Base-by-base conservation (phyloP, 2,329 filamentous ascomycete species). In the Xylariales sp. region DNA sequence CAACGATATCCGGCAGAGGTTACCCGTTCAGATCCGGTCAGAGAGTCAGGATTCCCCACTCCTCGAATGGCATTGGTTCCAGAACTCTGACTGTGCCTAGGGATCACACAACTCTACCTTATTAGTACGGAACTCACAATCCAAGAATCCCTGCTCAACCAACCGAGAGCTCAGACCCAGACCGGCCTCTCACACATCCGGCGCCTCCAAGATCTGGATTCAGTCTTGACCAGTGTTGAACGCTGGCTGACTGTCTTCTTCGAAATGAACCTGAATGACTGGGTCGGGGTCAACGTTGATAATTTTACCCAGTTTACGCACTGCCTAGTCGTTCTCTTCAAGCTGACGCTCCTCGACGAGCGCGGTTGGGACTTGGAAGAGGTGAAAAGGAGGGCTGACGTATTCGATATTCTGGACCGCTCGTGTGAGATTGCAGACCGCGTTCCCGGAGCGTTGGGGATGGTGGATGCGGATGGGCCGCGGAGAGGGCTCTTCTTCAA, bases 261-360 rank as follows among this genome's bases (percentile, higher is more conserved):
- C 11, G 44, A 28, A 14, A 46, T 51, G 45, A 44, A 51, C 4
- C 18, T 45, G 3, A 3, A 15, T 6, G 40, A 49, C 11, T 52
- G 49, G 47, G n/a, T 48, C 8, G 53, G 52, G 12, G 31, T 52
- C 21, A 46, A 35, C n/a, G 44, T 49, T 21, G 52, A 55, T 27
- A 24, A 39, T 6, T 54, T 55, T 43, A 34, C 51, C 1, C 55
- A 56, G 31, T 50, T 55, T 31, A 48, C 45, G 31, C 52, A 54
- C 38, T 50, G 46, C 41, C 22, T 55, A 7, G 50, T 54, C 8
- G 46, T 54, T 8, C 45, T 53, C 8, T 55, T 57, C 34, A 51
- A 49, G 38, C 51, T 57, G 18, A 35, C 40, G 20, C 52, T 42
- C 3, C 44, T 53, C 25, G 31, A 49, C 9, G 53, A 54, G 29